These are phyloP conservation scores for Xylaria grammica DNA, from an alignment of 495 filamentous ascomycete genomes.

Conservation along the genomic window DNA sequence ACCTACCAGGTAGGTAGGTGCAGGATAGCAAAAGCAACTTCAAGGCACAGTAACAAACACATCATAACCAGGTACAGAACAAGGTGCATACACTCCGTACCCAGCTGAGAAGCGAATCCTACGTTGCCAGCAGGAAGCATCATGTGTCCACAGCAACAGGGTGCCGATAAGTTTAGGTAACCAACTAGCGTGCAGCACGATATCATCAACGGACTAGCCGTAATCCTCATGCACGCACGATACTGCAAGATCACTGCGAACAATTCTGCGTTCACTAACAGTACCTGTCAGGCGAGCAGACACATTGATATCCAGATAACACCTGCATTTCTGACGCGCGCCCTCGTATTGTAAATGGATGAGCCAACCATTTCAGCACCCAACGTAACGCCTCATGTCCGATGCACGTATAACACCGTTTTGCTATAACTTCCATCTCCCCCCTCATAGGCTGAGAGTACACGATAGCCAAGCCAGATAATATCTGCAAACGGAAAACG, in stretches of 20 bases:
- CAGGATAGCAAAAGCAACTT: constrained; percentile 10
- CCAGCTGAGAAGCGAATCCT: constrained; percentile 20
- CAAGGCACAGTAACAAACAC: not conserved
- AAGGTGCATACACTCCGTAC: constrained; percentile 1
- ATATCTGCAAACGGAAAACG: not conserved
- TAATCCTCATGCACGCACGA: constrained; percentile 14
- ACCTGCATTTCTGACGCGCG: not conserved
- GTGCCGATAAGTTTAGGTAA: not conserved
- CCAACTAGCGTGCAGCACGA: constrained; percentile 18
- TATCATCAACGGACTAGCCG: constrained; percentile 19
- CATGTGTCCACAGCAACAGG: constrained; percentile 20
- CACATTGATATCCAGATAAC: not conserved
- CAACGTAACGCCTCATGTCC: not conserved
- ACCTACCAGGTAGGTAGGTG: not conserved
- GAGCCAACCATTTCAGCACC: not conserved
- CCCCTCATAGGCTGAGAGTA: constrained; percentile 13
- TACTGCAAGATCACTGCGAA: constrained; percentile 25
- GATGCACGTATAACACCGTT: not conserved
- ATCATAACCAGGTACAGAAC: not conserved
- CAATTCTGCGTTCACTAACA: constrained; percentile 11
- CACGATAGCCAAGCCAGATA: not conserved
- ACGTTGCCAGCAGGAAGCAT: constrained; percentile 11
- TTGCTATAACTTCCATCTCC: not conserved
- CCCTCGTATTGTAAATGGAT: not conserved
- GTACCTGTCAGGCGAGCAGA: not conserved